Conservation (phyloP, 148 eudicot species). For the Drosera capensis region DNA sequence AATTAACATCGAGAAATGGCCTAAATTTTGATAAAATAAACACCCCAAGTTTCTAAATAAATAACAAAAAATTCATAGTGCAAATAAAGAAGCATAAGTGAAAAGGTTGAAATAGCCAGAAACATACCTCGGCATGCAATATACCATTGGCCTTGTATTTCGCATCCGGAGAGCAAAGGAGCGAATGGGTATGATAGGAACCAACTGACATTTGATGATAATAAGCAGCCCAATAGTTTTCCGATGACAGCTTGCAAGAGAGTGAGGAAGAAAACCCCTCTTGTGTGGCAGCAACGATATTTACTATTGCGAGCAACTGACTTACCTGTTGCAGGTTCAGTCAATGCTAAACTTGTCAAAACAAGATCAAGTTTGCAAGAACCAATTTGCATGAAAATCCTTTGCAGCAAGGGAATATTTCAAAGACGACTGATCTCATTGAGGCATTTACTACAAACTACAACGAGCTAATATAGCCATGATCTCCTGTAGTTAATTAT, state of each 20-base stretch:
- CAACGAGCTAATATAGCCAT: too few species aligned
- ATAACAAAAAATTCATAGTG: not conserved
- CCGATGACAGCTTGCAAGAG: slow-evolving; percentile 24
- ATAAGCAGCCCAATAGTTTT: slow-evolving; percentile 62
- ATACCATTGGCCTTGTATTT: slow-evolving; percentile 16
- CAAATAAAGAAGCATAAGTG: not conserved
- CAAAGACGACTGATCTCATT: too few species aligned
- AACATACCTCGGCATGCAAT: slow-evolving; percentile 32
- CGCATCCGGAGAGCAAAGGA: slow-evolving; percentile 22
- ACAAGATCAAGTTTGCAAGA: not conserved
- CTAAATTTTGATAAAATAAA: too few species aligned
- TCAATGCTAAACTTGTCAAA: not conserved
- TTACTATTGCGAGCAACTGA: slow-evolving; percentile 58
- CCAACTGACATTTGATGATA: slow-evolving; percentile 93
- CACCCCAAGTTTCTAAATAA: too few species aligned
- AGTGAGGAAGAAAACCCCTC: slow-evolving; percentile 14
- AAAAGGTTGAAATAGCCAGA: not conserved
- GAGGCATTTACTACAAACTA: too few species aligned
- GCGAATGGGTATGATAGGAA: slow-evolving; percentile 37
- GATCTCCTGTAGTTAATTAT: too few species aligned
- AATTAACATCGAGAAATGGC: too few species aligned
- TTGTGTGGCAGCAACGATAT: slow-evolving; percentile 35
- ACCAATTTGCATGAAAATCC: not conserved
- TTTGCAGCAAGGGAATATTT: not conserved
- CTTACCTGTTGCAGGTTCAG: slow-evolving; percentile 41